These are phyloP conservation scores for Coemansia sp. DNA, from an alignment of 192 early-diverging fungal genomes.

Conservation along the genomic window DNA sequence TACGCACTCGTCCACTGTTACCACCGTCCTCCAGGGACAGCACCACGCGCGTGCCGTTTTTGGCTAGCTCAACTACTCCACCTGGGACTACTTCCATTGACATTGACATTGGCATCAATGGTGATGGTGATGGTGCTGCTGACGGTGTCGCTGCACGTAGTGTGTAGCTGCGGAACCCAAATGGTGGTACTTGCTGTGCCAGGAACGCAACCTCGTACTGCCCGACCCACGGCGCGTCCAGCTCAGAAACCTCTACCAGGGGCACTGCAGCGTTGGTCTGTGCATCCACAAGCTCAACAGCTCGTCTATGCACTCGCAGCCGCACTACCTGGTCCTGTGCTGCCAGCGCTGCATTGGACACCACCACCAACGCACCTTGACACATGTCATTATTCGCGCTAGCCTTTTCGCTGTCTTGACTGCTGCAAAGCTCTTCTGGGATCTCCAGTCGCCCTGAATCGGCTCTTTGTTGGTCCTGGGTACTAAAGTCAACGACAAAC, in stretches of 20 bases:
- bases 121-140: background rate
- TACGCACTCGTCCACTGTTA: slow-evolving; percentile 11
- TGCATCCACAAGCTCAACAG: slow-evolving; percentile 15
- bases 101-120: background rate
- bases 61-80: slow-evolving; percentile 3
- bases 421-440: too few species aligned
- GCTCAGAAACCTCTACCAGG: background rate
- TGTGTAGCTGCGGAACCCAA: slow-evolving; percentile 14
- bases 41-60: slow-evolving; percentile 13
- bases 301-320: slow-evolving; percentile 13
- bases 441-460: background rate
- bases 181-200: slow-evolving; percentile 15
- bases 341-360: slow-evolving; percentile 19
- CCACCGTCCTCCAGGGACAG: background rate
- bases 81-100: background rate
- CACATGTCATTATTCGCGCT: too few species aligned
- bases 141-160: background rate
- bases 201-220: slow-evolving; percentile 24
- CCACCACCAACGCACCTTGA: slow-evolving; percentile 4
- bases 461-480: background rate
- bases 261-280: too few species aligned
- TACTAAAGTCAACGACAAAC: background rate
- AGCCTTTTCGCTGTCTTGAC: too few species aligned
- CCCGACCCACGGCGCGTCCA: background rate
- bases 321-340: slow-evolving; percentile 32